Evolutionary conservation across 371 early-diverging fungal genomes (phyloP), one percentile per base, ranked within the genome.

Genomic region (Umbelopsis sp.): DNA sequence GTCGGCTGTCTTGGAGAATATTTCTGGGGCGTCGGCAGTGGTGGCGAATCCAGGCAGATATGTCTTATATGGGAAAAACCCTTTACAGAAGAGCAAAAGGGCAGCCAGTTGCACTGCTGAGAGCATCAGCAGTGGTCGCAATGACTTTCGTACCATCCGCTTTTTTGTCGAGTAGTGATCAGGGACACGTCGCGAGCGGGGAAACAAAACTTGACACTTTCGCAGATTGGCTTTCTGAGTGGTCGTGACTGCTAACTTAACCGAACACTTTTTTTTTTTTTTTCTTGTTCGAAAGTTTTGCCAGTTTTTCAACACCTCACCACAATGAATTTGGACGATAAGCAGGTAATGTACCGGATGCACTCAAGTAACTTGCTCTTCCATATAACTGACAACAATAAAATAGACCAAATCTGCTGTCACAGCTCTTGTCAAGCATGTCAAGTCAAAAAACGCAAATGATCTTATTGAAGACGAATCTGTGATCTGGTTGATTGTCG

Each of bases 31-130:
- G 46, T 70, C 68, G 44, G 79, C 72, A 10, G 68, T 44, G 2
- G 81, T 75, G 3, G 91, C 85, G 72, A 88, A 87, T 8, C 89
- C 87, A 0, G 89, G 78, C 7, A 91, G 77, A 70, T 84, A 85
- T 24, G 82, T 73, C 70, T 93, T 93, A 76, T 92, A 91, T 2
- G 93, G 93, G 65, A 93, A 92, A 71, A 93, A 93, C 0, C 93
- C 93, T 70, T 85, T 87, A 68, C 84, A 80, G 70, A 93, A 93
- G 41, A 87, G 71, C 20, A 77, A 80, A 25, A 93, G 70, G 1
- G 92, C 93, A 12, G 82, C 72, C 20, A 91, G 69, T 75, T 93
- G 92, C 5, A 88, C 12, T 20, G 70, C 68, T 1, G 76, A 80
- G 45, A 84, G 63, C 29, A 70, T 18, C 63, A 65, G 41, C 45